These are phyloP conservation scores for Plasmodium yoelii DNA, from an alignment of 169 alveolate species.

Conservation along the genomic window DNA sequence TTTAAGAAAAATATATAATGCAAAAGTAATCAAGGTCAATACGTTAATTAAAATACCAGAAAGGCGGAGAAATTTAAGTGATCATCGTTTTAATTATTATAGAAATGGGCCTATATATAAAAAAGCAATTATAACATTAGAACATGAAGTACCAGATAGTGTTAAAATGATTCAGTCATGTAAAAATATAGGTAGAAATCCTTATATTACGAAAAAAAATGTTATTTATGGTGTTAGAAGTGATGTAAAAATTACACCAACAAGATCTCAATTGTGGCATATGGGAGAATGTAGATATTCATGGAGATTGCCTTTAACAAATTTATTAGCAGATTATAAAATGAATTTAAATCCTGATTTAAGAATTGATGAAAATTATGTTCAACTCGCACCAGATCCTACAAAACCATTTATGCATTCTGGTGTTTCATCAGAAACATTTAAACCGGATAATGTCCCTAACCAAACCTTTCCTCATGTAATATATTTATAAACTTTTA, in stretches of 20 bases:
- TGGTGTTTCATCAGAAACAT: slow-evolving; percentile 71
- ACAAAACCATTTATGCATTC: slow-evolving; percentile 77
- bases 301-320: slow-evolving; percentile 85
- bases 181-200: slow-evolving; percentile 85
- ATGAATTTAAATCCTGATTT: slow-evolving; percentile 66
- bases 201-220: slow-evolving; percentile 88
- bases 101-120: slow-evolving; percentile 90
- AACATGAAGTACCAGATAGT: slow-evolving; percentile 89
- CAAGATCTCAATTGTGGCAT: slow-evolving; percentile 76
- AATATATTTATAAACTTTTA: background rate
- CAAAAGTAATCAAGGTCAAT: slow-evolving; percentile 88
- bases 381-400: slow-evolving; percentile 61
- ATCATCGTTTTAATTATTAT: slow-evolving; percentile 81
- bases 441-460: slow-evolving; percentile 61
- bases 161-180: slow-evolving; percentile 90
- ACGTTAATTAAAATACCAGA: slow-evolving; percentile 88
- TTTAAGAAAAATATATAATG: slow-evolving; percentile 87
- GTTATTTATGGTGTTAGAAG: slow-evolving; percentile 84
- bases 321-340: slow-evolving; percentile 82
- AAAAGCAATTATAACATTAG: slow-evolving; percentile 90
- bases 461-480: slow-evolving; percentile 68
- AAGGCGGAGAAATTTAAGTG: slow-evolving; percentile 82
- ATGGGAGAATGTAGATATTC: slow-evolving; percentile 79
- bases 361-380: slow-evolving; percentile 68
- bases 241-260: slow-evolving; percentile 78